Base-by-base conservation (phyloP, 2,329 filamentous ascomycete genomes). In the Blastomyces gilchristii region DNA sequence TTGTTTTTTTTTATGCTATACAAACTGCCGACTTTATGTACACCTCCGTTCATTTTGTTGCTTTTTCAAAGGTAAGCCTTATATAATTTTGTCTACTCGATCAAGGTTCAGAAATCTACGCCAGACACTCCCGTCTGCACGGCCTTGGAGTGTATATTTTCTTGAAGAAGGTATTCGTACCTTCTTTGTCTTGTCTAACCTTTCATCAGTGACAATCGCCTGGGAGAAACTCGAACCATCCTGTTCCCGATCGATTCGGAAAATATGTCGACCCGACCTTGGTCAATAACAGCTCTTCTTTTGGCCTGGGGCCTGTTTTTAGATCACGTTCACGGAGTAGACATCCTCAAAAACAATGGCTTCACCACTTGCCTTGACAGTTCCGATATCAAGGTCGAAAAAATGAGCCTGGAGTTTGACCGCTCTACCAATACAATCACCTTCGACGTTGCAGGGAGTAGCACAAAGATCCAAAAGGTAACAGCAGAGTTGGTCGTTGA, bases 391-490 rank as follows among this genome's bases (percentile, higher is more conserved):
- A 82, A 82, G 66, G 87, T 97, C 62, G 80, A 91, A 68, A 86
- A 83, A 69, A 80, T 95, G 66, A 80, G 93, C 69, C 87, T 97
- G 65, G 79, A 83, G 69, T 97, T 95, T 78, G 85, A 96, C 79
- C 87, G 87, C 67, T 81, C 83, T 64, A 85, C 86, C 65, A 86
- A 89, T 72, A 83, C 82, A 58, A 83, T 97, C 65, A 83, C 79
- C 3, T 97, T 97, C 76, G 86, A 97, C 73, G 84, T 97, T 28
- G 85, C 87, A 43, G 94, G 93, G 65, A 86, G 83, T 64, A 97
- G 89, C 73, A 76, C 77, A 62, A 84, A 83, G 72, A 76, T 82
- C 68, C 90, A 94, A 74, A 92, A 96, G 68, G 90, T 97, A 65
- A 89, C 83, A 62, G 92, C 91, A 16, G 79, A 78, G 18, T 80